These are phyloP conservation scores for Candida krabiensis DNA, from an alignment of 805 yeast species.

Conservation along the genomic window DNA sequence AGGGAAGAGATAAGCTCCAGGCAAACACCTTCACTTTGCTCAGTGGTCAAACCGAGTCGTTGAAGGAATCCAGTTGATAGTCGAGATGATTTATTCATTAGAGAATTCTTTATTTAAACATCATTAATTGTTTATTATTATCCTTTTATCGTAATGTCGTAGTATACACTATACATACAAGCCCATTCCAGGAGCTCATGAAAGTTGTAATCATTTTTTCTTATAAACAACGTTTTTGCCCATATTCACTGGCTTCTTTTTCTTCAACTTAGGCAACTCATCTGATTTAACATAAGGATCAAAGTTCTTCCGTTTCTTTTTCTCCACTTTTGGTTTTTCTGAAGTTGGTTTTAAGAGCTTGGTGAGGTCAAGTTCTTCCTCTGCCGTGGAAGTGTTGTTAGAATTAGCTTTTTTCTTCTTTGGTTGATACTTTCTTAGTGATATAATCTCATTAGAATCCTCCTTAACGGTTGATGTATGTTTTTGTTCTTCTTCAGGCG, in stretches of 20 bases:
- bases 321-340: constrained; percentile 20
- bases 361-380: constrained; percentile 30
- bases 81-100: too few species aligned
- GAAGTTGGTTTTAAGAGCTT: constrained; percentile 18
- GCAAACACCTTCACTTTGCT: constrained; percentile 90
- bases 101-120: too few species aligned
- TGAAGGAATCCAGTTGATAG: constrained; percentile 17
- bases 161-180: not conserved
- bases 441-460: constrained; percentile 31
- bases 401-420: constrained; percentile 23
- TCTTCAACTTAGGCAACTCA: constrained; percentile 26
- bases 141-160: too few species aligned
- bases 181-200: too few species aligned
- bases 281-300: constrained; percentile 54
- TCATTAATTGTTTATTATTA: too few species aligned
- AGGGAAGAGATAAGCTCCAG: constrained; percentile 84
- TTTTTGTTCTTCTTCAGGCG: constrained; percentile 11
- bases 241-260: constrained; percentile 25
- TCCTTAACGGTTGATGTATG: constrained; percentile 14
- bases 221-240: constrained; percentile 31
- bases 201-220: constrained; percentile 18
- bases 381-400: constrained; percentile 14
- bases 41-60: constrained; percentile 71
- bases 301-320: constrained; percentile 40
- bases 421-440: constrained; percentile 30